Evolutionary conservation across 495 filamentous ascomycete genomes (phyloP).

Genomic region (Hamigera avellanea): DNA sequence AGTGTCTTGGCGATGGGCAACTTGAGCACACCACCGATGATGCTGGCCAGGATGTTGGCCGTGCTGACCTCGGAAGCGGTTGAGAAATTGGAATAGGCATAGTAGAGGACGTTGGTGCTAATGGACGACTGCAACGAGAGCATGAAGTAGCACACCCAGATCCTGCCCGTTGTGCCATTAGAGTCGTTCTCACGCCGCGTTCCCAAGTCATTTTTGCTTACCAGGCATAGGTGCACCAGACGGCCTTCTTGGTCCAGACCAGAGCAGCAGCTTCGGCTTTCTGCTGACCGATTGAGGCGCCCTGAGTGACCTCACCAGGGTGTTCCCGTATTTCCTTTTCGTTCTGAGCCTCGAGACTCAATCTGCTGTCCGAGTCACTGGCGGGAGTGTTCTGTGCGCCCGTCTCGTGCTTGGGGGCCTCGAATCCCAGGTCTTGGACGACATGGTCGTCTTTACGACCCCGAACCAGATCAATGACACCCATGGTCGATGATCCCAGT

Average conservation of each 20-base stretch:
- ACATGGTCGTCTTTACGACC: constrained; percentile 6
- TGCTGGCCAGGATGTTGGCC: constrained; percentile 23
- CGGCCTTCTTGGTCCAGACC: constrained; percentile 23
- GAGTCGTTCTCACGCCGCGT: too few relatives aligned
- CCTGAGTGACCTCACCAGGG: constrained; percentile 13
- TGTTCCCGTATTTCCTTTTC: constrained; percentile 13
- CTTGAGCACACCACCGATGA: constrained; percentile 56
- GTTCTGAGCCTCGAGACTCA: constrained; percentile 3
- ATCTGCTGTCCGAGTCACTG: neutral
- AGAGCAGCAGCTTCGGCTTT: constrained; percentile 34
- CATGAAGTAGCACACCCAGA: constrained; percentile 27
- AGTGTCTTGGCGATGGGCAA: constrained; percentile 56
- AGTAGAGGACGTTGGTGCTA: constrained; percentile 15
- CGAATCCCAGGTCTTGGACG: constrained; percentile 4
- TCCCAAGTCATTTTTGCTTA: constrained; percentile 6
- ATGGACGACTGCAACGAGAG: constrained; percentile 27
- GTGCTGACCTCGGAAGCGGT: constrained; percentile 23
- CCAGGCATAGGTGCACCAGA: constrained; percentile 27
- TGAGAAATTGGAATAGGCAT: constrained; percentile 21
- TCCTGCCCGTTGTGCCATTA: neutral
- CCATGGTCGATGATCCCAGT: too few relatives aligned
- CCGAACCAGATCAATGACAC: constrained; percentile 10
- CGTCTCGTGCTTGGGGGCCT: neutral
- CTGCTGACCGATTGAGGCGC: constrained; percentile 23
- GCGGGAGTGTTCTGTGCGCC: neutral